Percentiles rank a stretch among this genome's conserved stretches.
Conservation (phyloP, 371 early-diverging fungal species). For the Phascolomyces articulosus region DNA sequence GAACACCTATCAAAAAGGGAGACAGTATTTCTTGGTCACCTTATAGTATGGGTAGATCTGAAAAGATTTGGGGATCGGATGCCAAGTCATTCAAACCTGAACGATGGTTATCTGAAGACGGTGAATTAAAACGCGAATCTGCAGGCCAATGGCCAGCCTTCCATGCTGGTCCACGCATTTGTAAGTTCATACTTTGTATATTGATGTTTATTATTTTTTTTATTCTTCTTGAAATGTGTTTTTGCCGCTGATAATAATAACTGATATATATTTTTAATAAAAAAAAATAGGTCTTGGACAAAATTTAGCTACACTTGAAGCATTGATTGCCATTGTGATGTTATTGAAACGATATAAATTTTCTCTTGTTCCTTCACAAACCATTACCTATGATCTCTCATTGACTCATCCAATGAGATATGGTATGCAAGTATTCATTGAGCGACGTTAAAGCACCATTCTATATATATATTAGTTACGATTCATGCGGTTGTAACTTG, state of each 20-base stretch:
- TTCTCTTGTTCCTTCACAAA: conserved; percentile 42
- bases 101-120: conserved; percentile 49
- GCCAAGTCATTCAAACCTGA: conserved; percentile 61
- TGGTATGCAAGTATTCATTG: conserved; percentile 43
- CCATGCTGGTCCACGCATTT: conserved; percentile 54
- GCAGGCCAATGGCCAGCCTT: conserved; percentile 48
- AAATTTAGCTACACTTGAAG: conserved; percentile 58
- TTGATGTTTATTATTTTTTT: no score
- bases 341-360: conserved; percentile 52
- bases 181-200: no score
- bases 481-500: no score
- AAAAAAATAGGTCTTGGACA: conserved; percentile 42
- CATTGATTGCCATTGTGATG: conserved; percentile 45
- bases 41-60: conserved; percentile 55
- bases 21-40: conserved; percentile 50
- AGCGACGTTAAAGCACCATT: conserved; percentile 17
- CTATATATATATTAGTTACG: no score
- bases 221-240: no score
- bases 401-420: conserved; percentile 57
- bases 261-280: background rate
- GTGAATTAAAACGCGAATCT: conserved; percentile 28
- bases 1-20: conserved; percentile 59
- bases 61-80: conserved; percentile 63
- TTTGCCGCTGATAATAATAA: no score
- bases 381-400: conserved; percentile 39